These are phyloP conservation scores for Ilex paraguariensis DNA, from an alignment of 305 asterid genomes.

Conservation along the genomic window DNA sequence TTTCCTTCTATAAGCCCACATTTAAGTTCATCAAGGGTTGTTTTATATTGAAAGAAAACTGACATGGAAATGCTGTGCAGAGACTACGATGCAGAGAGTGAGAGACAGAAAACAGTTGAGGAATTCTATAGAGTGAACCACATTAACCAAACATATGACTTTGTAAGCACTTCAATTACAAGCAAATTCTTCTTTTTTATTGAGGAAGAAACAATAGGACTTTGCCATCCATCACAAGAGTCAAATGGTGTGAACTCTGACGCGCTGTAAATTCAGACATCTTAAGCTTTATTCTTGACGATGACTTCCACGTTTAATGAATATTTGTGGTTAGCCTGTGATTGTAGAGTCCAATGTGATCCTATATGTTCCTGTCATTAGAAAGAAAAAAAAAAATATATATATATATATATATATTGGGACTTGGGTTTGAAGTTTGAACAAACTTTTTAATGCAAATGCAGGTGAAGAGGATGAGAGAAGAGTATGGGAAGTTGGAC, in stretches of 20 bases:
- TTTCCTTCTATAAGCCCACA: neutral
- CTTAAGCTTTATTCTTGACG: no score
- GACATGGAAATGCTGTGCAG: conserved; percentile 19
- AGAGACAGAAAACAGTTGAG: conserved; percentile 62
- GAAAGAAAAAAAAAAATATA: no score
- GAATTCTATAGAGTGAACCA: conserved; percentile 68
- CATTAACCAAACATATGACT: conserved; percentile 60
- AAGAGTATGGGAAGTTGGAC: conserved; percentile 45
- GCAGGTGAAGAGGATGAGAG: conserved; percentile 67
- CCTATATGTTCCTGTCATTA: no score
- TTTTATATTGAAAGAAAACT: neutral
- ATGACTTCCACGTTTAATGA: no score
- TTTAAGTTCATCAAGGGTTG: neutral
- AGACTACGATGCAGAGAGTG: conserved; percentile 56
- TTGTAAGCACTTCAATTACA: conserved; percentile 30
- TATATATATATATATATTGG: no score
- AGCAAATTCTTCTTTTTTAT: neutral
- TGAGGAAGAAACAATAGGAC: no score
- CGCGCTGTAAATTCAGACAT: no score
- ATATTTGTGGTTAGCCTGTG: no score
- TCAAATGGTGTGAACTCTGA: no score
- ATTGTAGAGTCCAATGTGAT: no score
- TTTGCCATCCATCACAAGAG: no score
- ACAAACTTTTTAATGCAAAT: conserved; percentile 1
- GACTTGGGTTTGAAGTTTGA: no score